Evolutionary conservation across 2,329 filamentous ascomycete genomes (phyloP), one percentile per base, ranked within the genome.

Genomic region (Beauveria bassiana): DNA sequence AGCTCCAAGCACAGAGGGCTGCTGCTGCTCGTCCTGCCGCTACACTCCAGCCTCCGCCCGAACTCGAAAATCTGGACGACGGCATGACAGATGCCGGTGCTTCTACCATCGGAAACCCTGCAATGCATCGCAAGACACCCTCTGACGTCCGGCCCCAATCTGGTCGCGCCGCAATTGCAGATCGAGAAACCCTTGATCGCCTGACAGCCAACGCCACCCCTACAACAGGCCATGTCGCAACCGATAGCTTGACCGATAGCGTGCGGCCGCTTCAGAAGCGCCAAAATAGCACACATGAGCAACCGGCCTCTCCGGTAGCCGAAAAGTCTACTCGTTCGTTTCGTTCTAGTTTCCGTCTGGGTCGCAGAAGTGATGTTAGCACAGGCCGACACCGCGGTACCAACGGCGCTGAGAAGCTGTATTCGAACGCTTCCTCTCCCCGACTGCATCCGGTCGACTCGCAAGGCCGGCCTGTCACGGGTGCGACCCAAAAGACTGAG

Each of bases 1-100:
- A 91, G 72, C 79, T 98, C 56, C 93, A 98, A 75, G 92, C 92
- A 60, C 95, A 98, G 75, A 83, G 93, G 72, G 86, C 70, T 65
- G 84, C 87, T 65, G 81, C 74, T 9, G 70, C 77, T 43, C 77
- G 81, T 24, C 77, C 79, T 2, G 67, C 73, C 16, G 78, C 75
- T 24, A 72, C 75, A 67, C 72, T 70, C 61, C 76, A 79, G 50
- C 67, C 69, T 53, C 65, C 68, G 69, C 40, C 68, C 69, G 62
- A 59, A 68, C 60, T 65, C 62, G 52, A 64, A 22, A 69, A 66
- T 43, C 66, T 75, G n/a, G 77, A 78, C 56, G 72, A 77, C 62
- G 68, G 70, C 63, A 71, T 79, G 26, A 80, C 69, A 2, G 75
- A 75, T 59, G 64, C 81, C 63, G 75, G 78, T 14, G 81, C 82